These are phyloP conservation scores for Cyclocybe aegerita DNA, from an alignment of 768 basidiomycete species.

Conservation along the genomic window DNA sequence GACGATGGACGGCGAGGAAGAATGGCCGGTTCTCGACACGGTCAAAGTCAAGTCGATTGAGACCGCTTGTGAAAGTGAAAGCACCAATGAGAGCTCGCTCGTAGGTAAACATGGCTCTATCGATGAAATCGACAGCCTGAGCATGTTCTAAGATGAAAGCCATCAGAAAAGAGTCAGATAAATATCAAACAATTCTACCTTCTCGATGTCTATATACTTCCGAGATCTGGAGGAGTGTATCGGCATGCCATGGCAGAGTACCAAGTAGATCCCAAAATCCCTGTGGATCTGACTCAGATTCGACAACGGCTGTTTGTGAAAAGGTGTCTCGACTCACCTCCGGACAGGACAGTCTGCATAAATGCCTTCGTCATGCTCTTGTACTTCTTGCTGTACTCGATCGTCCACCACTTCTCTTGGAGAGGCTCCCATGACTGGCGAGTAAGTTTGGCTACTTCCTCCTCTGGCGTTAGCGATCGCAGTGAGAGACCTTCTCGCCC, in stretches of 20 bases:
- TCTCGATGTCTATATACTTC: slow-evolving; percentile 87
- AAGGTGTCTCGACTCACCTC: slow-evolving; percentile 52
- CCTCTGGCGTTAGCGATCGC: slow-evolving; percentile 53
- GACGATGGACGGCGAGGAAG: slow-evolving; percentile 84
- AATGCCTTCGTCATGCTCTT: slow-evolving; percentile 80
- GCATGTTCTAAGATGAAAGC: slow-evolving; percentile 58
- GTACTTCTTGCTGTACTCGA: slow-evolving; percentile 84
- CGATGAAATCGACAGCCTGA: slow-evolving; percentile 84
- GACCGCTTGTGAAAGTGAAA: slow-evolving; percentile 81
- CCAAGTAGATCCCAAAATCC: slow-evolving; percentile 75
- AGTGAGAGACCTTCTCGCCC: slow-evolving; percentile 74
- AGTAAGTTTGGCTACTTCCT: slow-evolving; percentile 42
- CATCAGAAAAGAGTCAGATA: not conserved
- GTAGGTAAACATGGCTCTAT: slow-evolving; percentile 91
- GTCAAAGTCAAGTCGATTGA: slow-evolving; percentile 86
- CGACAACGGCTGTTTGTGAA: not conserved
- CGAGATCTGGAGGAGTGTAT: slow-evolving; percentile 84
- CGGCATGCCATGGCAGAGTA: slow-evolving; percentile 86
- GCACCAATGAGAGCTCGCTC: slow-evolving; percentile 87
- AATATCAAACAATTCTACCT: slow-evolving; percentile 43
- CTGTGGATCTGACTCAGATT: slow-evolving; percentile 61
- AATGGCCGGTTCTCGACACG: slow-evolving; percentile 90
- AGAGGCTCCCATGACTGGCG: slow-evolving; percentile 38
- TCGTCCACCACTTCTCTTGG: slow-evolving; percentile 86
- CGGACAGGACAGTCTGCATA: slow-evolving; percentile 76